Percentiles rank a stretch among this genome's conserved stretches.
Conservation (phyloP, 2,329 filamentous ascomycete genomes). For the Tolypocladium album region DNA sequence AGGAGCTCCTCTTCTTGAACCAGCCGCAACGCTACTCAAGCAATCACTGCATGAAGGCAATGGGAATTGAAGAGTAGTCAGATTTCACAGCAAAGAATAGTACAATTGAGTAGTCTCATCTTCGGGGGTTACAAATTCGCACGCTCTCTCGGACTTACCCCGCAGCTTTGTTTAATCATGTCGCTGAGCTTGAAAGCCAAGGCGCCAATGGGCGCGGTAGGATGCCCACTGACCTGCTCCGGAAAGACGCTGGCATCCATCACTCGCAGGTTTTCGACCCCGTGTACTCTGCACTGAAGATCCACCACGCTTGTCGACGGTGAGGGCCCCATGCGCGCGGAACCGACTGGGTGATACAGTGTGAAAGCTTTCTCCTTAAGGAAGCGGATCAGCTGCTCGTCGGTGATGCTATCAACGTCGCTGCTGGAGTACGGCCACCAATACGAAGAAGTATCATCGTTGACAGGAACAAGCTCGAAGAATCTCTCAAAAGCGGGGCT, state of each 20-base stretch:
- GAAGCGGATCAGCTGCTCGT: slow-evolving; percentile 8
- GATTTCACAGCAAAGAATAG: background rate
- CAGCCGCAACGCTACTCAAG: background rate
- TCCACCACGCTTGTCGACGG: background rate
- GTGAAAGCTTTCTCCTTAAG: slow-evolving; percentile 8
- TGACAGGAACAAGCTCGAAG: slow-evolving; percentile 6
- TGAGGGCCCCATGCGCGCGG: background rate
- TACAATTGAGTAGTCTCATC: background rate
- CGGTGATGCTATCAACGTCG: slow-evolving; percentile 6
- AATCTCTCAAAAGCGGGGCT: background rate
- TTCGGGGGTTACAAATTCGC: background rate
- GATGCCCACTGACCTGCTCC: slow-evolving; percentile 15
- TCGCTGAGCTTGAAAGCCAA: slow-evolving; percentile 9
- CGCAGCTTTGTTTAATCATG: slow-evolving; percentile 3
- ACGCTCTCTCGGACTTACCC: background rate
- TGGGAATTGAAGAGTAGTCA: background rate
- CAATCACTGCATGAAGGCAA: background rate
- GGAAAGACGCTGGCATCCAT: slow-evolving; percentile 48
- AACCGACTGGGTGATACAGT: background rate
- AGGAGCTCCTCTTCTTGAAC: too few species aligned
- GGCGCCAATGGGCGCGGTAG: slow-evolving; percentile 9
- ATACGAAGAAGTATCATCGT: slow-evolving; percentile 6
- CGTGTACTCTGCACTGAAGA: background rate
- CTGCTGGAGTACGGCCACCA: slow-evolving; percentile 11
- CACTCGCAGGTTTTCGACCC: slow-evolving; percentile 34